These are phyloP conservation scores for Diutina sp. DNA, from an alignment of 1,139 yeast species.

Conservation along the genomic window DNA sequence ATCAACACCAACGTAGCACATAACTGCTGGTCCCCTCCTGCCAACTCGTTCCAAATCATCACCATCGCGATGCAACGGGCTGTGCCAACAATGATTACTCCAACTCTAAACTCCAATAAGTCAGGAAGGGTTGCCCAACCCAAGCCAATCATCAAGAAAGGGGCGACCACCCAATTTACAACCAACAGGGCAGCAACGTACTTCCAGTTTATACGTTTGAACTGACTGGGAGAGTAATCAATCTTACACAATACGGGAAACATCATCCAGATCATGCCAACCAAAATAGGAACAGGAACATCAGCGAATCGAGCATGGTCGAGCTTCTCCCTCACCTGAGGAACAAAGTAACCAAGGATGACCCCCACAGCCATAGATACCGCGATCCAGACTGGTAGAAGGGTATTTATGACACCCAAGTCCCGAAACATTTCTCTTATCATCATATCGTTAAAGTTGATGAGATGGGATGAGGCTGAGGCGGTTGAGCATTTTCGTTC, in stretches of 20 bases:
- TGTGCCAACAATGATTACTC: slow-evolving; percentile 45
- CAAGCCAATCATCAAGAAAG: slow-evolving; percentile 43
- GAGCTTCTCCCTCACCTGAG: slow-evolving; percentile 16
- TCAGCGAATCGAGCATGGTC: slow-evolving; percentile 14
- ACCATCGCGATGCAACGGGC: slow-evolving; percentile 60
- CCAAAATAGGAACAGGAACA: slow-evolving; percentile 34
- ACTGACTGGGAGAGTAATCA: slow-evolving; percentile 8
- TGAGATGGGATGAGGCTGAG: neutral
- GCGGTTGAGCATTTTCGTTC: neutral
- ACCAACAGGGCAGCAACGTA: slow-evolving; percentile 22
- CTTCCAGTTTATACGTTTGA: neutral
- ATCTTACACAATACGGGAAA: slow-evolving; percentile 45
- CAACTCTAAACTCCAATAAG: slow-evolving; percentile 34
- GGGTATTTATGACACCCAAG: neutral
- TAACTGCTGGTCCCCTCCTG: slow-evolving; percentile 37
- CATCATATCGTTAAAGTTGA: neutral
- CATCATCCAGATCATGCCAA: slow-evolving; percentile 47
- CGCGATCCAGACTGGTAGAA: slow-evolving; percentile 10
- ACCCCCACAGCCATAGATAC: slow-evolving; percentile 18
- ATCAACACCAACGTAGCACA: slow-evolving; percentile 43
- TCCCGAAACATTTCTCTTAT: neutral
- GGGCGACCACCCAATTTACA: slow-evolving; percentile 46
- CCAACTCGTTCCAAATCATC: slow-evolving; percentile 45
- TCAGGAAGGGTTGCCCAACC: slow-evolving; percentile 44
- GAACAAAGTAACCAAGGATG: slow-evolving; percentile 20